Conservation (phyloP, 768 basidiomycete genomes). For the Auriscalpium microsporum region DNA sequence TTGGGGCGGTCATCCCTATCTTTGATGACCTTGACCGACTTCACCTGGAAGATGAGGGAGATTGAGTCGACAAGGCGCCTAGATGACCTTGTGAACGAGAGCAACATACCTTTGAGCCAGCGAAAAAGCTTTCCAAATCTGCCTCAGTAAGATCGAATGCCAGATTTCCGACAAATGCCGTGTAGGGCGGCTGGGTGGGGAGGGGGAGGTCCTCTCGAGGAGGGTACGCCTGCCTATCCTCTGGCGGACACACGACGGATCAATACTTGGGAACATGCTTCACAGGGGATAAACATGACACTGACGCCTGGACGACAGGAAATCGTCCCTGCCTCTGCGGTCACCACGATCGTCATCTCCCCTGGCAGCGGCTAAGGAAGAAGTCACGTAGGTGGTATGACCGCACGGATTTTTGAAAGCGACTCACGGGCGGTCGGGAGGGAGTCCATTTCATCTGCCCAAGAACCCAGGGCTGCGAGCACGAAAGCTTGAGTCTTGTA, state of each 20-base stretch:
- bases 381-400: no score
- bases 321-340: constrained; percentile 53
- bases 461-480: constrained; percentile 72
- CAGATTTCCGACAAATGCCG: constrained; percentile 94
- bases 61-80: neutral
- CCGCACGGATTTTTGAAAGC: no score
- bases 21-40: constrained; percentile 86
- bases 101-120: constrained; percentile 44
- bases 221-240: constrained; percentile 48
- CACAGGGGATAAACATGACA: constrained; percentile 5
- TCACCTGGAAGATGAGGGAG: constrained; percentile 39
- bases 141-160: constrained; percentile 84
- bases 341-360: constrained; percentile 61
- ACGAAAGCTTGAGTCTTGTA: no score
- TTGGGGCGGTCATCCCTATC: constrained; percentile 93
- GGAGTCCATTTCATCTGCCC: constrained; percentile 97
- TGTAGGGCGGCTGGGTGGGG: constrained; percentile 91
- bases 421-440: constrained; percentile 92
- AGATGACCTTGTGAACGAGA: neutral
- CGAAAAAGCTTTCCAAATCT: constrained; percentile 79
- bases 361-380: constrained; percentile 53
- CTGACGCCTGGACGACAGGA: constrained; percentile 53
- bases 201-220: constrained; percentile 89
- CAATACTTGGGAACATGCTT: neutral
- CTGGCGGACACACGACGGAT: constrained; percentile 21